phyloP scores from a whole-genome alignment of 169 alveolate genomes.

The Besnoitia besnoiti region DNA sequence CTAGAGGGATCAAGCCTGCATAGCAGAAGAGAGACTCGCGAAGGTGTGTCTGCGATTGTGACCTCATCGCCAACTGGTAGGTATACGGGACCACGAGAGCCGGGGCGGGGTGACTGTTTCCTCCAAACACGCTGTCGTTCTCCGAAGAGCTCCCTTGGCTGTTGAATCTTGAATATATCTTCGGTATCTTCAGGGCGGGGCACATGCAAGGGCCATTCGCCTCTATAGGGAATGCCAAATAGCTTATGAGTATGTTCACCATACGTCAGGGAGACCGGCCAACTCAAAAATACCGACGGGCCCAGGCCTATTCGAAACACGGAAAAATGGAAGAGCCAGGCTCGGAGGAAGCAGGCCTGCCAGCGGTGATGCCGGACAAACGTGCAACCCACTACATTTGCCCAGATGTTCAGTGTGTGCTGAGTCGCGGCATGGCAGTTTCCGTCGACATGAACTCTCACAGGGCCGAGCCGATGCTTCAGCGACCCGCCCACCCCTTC shows the following conservation, averaged over 20 bases:
- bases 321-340: background rate
- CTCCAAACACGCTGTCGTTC: background rate
- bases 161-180: background rate
- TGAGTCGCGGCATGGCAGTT: too few species aligned
- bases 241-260: background rate
- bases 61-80: background rate
- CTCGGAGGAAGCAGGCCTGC: background rate
- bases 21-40: background rate
- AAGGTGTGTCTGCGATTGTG: background rate
- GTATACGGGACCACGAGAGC: background rate
- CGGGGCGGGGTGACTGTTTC: background rate
- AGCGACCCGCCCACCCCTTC: too few species aligned
- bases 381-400: too few species aligned
- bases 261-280: background rate
- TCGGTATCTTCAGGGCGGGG: background rate
- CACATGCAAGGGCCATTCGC: background rate
- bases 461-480: too few species aligned
- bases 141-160: background rate
- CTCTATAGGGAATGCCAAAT: background rate
- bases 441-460: too few species aligned
- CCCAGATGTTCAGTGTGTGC: too few species aligned
- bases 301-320: background rate
- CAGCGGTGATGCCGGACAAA: too few species aligned
- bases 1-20: background rate
- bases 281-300: background rate